A percentile compares a stretch with the other conserved stretches of the same genome.
Conservation (phyloP, 2,329 filamentous ascomycete species). For the Coniella lustricola region DNA sequence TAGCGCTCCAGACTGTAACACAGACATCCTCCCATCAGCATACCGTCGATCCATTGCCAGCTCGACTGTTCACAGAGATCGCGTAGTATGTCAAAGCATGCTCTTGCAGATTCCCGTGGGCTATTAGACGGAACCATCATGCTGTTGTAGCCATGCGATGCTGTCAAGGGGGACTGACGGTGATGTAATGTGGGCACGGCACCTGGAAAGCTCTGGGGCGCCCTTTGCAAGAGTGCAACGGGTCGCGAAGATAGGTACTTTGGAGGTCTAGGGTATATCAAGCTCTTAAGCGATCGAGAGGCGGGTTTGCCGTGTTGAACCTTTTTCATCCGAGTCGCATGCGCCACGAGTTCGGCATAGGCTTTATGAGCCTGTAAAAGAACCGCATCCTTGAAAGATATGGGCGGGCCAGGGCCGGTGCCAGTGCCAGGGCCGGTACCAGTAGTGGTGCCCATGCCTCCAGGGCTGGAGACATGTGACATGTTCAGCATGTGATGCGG, state of each 20-base stretch:
- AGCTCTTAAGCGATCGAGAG: slow-evolving; percentile 37
- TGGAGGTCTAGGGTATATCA: slow-evolving; percentile 49
- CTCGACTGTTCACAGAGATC: slow-evolving; percentile 70
- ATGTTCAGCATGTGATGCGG: slow-evolving; percentile 22
- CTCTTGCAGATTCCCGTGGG: slow-evolving; percentile 50
- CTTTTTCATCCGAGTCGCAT: slow-evolving; percentile 54
- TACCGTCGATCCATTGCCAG: slow-evolving; percentile 89
- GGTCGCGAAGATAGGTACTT: slow-evolving; percentile 23
- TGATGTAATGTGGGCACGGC: slow-evolving; percentile 8
- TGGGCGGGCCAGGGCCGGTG: slow-evolving; percentile 18
- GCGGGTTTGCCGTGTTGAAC: slow-evolving; percentile 32
- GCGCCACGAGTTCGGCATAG: slow-evolving; percentile 63
- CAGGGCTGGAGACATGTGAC: slow-evolving; percentile 18
- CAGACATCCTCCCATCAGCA: slow-evolving; percentile 83
- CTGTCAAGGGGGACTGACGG: slow-evolving; percentile 16
- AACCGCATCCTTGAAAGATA: slow-evolving; percentile 58
- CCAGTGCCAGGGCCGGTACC: background rate
- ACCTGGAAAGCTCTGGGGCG: slow-evolving; percentile 13
- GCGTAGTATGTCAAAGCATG: slow-evolving; percentile 65
- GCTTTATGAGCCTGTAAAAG: slow-evolving; percentile 64
- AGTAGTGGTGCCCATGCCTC: background rate
- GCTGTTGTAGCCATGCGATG: slow-evolving; percentile 17
- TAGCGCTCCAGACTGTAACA: slow-evolving; percentile 86
- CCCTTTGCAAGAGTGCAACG: slow-evolving; percentile 13
- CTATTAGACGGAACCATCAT: slow-evolving; percentile 23